Evolutionary conservation across 108 stramenopile species (phyloP), one percentile per base, ranked within the genome.

Genomic region (Conticribra guillardii): DNA sequence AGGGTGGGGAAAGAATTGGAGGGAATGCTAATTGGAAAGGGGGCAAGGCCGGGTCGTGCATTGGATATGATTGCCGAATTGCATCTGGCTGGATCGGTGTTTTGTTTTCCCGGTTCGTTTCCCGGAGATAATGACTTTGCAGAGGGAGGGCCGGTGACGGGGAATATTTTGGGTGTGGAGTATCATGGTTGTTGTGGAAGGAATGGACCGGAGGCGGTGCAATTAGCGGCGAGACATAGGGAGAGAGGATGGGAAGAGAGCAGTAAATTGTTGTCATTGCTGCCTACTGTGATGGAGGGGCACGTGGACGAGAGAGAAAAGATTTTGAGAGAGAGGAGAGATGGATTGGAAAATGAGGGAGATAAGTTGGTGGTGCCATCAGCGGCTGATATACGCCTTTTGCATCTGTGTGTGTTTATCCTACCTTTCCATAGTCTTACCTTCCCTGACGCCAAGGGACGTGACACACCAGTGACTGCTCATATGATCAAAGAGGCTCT

Each of bases 1-100:
- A 87, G 94, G 11, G 89, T 98, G 1, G 95, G 94, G 23, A 93
- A 92, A 59, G 96, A 98, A 71, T 60, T 97, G 34, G 88, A 91
- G 66, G 93, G 89, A 18, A 95, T 95, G 95, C 67, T 96, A 3
- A 82, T 86, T 19, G 87, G 91, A 14, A 93, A 87, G 24, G 71
- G 77, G 21, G 89, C 89, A 0, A 59, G 85, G 22, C 93, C 90
- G 0, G 54, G 69, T 18, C 37, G 74, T 21, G 93, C 93, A 2
- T 49, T 94, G 69, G 61, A 87, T 32, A 67, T 84, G 80, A 89
- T 94, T 51, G 81, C 76, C n/a, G 53, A 75, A 8, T 71, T 94
- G 56, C 73, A 89, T 47, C 57, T 94, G 51, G 87, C 88, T 1
- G 83, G 80, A 24, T 69, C 82, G 60, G 89, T 94, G 24, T 89